phyloP scores from a whole-genome alignment of 2,329 filamentous ascomycete genomes.

The Nigrospora oryzae region DNA sequence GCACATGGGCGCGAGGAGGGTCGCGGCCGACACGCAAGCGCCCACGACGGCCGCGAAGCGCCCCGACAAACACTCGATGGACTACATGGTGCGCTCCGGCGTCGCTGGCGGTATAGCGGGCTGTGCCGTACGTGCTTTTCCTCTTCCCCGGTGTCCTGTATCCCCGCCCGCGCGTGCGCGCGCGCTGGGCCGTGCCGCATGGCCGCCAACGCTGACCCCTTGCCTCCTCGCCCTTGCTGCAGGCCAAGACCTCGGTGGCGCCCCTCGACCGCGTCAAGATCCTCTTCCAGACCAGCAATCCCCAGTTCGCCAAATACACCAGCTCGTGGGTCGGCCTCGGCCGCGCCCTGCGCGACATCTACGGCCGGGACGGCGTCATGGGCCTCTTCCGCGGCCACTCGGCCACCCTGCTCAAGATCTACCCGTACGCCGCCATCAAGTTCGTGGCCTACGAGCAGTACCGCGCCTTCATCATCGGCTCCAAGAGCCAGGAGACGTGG shows the following conservation, averaged over 20 bases:
- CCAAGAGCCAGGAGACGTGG: slow-evolving; percentile 65
- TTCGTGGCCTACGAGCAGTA: slow-evolving; percentile 98
- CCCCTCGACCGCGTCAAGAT: slow-evolving; percentile 98
- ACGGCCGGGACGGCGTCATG: slow-evolving; percentile 59
- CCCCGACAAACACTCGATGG: slow-evolving; percentile 63
- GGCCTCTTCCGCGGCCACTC: slow-evolving; percentile 93
- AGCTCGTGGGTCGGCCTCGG: slow-evolving; percentile 80
- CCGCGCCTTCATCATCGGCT: slow-evolving; percentile 66
- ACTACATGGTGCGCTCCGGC: slow-evolving; percentile 78
- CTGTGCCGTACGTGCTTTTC: slow-evolving; percentile 62
- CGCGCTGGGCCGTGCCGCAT: background rate
- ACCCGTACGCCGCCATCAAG: slow-evolving; percentile 96
- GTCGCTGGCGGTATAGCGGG: slow-evolving; percentile 85
- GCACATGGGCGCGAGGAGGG: slow-evolving; percentile 15
- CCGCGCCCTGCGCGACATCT: slow-evolving; percentile 79
- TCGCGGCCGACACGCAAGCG: slow-evolving; percentile 37
- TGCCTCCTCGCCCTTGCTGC: slow-evolving; percentile 8
- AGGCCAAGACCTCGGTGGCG: slow-evolving; percentile 94
- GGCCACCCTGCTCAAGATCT: slow-evolving; percentile 86
- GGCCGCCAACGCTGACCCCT: background rate
- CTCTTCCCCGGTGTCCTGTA: background rate
- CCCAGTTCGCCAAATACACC: slow-evolving; percentile 87
- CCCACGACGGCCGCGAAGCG: slow-evolving; percentile 38
- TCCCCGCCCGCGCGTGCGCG: background rate
- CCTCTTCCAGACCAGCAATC: slow-evolving; percentile 92